Conservation (phyloP, 2,329 filamentous ascomycete genomes). For the Claviceps sorghi region DNA sequence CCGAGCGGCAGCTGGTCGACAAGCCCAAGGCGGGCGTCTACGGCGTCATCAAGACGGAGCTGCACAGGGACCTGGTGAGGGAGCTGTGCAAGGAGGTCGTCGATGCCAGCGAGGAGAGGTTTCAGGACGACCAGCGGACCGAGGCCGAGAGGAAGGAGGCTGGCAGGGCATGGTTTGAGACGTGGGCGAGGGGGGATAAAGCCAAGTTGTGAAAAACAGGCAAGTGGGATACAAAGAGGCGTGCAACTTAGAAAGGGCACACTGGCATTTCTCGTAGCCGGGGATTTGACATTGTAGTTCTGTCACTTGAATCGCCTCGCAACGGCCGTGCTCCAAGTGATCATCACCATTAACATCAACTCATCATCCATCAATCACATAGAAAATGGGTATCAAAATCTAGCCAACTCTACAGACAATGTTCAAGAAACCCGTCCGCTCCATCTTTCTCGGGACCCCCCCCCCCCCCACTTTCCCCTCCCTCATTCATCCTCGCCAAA, state of each 20-base stretch:
- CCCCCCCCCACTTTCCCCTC: too few species aligned
- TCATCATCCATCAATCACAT: not conserved
- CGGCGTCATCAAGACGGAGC: constrained; percentile 57
- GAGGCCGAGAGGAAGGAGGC: constrained; percentile 29
- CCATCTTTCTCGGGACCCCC: too few species aligned
- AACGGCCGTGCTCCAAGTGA: not conserved
- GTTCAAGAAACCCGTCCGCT: not conserved
- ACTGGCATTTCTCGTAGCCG: too few species aligned
- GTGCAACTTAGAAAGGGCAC: too few species aligned
- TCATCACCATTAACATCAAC: not conserved
- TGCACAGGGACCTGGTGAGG: constrained; percentile 52
- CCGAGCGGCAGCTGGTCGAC: constrained; percentile 40
- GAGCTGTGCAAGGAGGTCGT: constrained; percentile 39
- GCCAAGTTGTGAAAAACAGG: constrained; percentile 24
- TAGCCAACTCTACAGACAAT: constrained; percentile 6
- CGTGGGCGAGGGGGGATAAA: constrained; percentile 29
- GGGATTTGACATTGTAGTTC: not conserved
- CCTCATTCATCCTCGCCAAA: not conserved
- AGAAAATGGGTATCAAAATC: constrained; percentile 11
- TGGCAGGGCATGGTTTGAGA: constrained; percentile 31
- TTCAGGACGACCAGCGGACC: constrained; percentile 24
- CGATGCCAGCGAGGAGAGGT: constrained; percentile 34
- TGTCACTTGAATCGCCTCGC: not conserved
- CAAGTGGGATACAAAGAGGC: too few species aligned
- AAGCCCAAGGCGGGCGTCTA: constrained; percentile 56